These are phyloP conservation scores for Eucalyptus viminalis DNA, from an alignment of 345 rosid species.

Conservation along the genomic window DNA sequence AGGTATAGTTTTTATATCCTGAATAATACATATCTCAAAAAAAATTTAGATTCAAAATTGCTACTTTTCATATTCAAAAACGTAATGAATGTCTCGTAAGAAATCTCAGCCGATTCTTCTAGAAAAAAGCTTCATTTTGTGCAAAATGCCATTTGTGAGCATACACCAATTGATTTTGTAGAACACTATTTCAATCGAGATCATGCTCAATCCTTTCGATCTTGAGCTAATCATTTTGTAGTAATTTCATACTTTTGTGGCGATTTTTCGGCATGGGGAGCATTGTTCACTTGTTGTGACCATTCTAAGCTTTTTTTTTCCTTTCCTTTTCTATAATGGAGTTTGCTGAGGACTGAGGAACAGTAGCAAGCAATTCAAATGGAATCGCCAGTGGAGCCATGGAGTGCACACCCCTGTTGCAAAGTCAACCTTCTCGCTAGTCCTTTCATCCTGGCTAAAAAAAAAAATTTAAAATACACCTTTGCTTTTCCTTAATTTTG, in stretches of 20 bases:
- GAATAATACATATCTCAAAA: neutral
- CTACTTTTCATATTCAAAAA: neutral
- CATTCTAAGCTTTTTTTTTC: neutral
- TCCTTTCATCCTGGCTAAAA: neutral
- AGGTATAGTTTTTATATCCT: neutral
- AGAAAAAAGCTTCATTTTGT: neutral
- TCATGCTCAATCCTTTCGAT: neutral
- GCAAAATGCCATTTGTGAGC: neutral
- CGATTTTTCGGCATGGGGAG: neutral
- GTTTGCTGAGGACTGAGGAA: neutral
- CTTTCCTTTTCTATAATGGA: neutral
- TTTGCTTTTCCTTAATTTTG: neutral
- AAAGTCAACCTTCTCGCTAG: neutral
- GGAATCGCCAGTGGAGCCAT: neutral
- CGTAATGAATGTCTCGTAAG: neutral
- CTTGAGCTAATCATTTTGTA: neutral
- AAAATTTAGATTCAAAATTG: neutral
- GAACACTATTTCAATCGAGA: neutral
- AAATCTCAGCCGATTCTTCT: neutral
- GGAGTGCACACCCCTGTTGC: neutral
- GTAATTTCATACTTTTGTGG: neutral
- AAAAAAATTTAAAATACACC: rapidly evolving
- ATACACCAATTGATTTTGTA: neutral
- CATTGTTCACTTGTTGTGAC: neutral
- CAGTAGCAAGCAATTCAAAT: neutral